Evolutionary conservation across 306 rosid genomes (phyloP), one percentile per base, ranked within the genome.

Genomic region (Glycine latifolia): DNA sequence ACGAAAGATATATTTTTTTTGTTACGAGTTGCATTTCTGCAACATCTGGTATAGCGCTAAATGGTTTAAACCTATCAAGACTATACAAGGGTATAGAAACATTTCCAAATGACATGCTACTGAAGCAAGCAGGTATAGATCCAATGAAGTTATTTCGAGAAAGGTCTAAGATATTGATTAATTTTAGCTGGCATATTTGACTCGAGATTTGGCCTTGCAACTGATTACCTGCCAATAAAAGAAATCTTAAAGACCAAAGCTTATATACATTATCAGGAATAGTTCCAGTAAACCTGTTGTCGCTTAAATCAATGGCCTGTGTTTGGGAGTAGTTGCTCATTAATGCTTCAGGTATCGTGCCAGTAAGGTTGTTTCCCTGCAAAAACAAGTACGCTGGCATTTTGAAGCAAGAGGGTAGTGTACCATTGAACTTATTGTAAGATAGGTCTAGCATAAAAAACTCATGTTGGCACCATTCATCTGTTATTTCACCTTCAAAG

Each of bases 331-430:
- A 0, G 33, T n/a, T 14, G 5, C 2, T 15, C 3, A 39, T 39
- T 8, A 39, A 11, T 61, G 15, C 15, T 49, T 71, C 47, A 4
- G 66, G 41, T 59, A 80, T 72, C 0, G 33, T 71, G 39, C 79
- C 73, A 35, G 8, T 49, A 16, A 80, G 12, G 12, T 3, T 80
- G 2, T 80, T 80, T 72, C 68, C 78, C 50, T 11, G 72, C 73
- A 80, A 39, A 43, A 71, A 3, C 3, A 80, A 0, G 54, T 8
- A 10, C 0, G 0, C 8, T 37, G 46, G 3, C 26, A 2, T 7
- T 14, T 48, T 5, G 44, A 71, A 49, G 35, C 79, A 71, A 8
- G 65, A 11, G 39, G 84, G 81, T 14, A 82, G 4, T 35, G 48
- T 3, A 33, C 85, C 77, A 8, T 10, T 58, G 44, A 82, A 31